Evolutionary conservation across 805 yeast genomes (phyloP).

Genomic region (Kluyveromyces lactis): DNA sequence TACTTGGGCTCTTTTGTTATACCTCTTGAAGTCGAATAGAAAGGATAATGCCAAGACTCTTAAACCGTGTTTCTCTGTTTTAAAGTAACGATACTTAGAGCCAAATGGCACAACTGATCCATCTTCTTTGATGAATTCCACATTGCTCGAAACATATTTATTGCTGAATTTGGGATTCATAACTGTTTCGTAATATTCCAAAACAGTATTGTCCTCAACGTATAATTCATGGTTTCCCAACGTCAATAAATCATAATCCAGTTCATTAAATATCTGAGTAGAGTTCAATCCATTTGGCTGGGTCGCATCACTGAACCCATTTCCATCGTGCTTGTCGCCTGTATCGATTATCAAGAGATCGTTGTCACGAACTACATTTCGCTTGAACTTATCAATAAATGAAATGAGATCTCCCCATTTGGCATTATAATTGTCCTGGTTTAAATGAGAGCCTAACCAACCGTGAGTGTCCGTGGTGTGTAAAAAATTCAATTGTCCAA

Average conservation of each 20-base stretch:
- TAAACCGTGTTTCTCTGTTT: slow-evolving; percentile 43
- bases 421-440: slow-evolving; percentile 68
- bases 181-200: slow-evolving; percentile 57
- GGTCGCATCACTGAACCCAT: slow-evolving; percentile 79
- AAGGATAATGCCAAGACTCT: slow-evolving; percentile 68
- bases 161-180: slow-evolving; percentile 45
- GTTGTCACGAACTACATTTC: slow-evolving; percentile 29
- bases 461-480: slow-evolving; percentile 98
- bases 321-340: slow-evolving; percentile 94
- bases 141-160: slow-evolving; percentile 64
- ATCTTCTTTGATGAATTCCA: slow-evolving; percentile 41
- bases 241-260: slow-evolving; percentile 70
- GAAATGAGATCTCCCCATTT: slow-evolving; percentile 91
- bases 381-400: slow-evolving; percentile 46
- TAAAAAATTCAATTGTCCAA: slow-evolving; percentile 74
- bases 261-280: slow-evolving; percentile 50
- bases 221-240: slow-evolving; percentile 92
- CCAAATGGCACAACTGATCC: slow-evolving; percentile 58
- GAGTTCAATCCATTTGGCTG: slow-evolving; percentile 60
- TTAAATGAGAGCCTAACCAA: slow-evolving; percentile 87
- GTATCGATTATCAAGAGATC: slow-evolving; percentile 77
- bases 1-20: slow-evolving; percentile 55
- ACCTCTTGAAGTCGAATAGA: slow-evolving; percentile 63
- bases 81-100: slow-evolving; percentile 52
- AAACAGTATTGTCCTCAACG: slow-evolving; percentile 48